These are phyloP conservation scores for Luffa acutangula DNA, from an alignment of 306 rosid genomes.

Conservation along the genomic window DNA sequence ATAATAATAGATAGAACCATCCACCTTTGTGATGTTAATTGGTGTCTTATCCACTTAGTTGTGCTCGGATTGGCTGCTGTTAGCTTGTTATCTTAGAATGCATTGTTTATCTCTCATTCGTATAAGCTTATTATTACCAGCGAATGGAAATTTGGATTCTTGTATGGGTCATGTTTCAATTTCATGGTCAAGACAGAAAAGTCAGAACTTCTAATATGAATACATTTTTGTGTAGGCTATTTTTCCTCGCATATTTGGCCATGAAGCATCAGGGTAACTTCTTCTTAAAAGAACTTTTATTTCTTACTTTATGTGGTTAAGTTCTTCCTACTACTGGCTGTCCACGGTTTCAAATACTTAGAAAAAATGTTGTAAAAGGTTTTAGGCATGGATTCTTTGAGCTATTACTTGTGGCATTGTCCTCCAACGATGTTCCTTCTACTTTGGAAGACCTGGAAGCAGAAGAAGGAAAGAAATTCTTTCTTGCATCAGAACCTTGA, in stretches of 20 bases:
- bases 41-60: no score
- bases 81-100: background rate
- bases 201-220: constrained; percentile 3
- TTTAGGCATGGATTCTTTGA: background rate
- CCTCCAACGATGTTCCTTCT: background rate
- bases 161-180: background rate
- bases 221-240: constrained; percentile 53
- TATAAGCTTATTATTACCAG: background rate
- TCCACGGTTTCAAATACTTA: background rate
- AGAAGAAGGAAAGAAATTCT: background rate
- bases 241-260: constrained; percentile 96
- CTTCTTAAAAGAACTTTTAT: background rate
- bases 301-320: constrained; percentile 3
- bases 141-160: background rate
- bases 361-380: background rate
- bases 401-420: background rate
- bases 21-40: no score
- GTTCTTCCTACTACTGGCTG: background rate
- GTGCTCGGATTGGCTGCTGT: no score
- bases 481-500: background rate
- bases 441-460: background rate
- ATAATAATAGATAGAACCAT: no score
- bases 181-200: background rate
- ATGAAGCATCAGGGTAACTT: constrained; percentile 88
- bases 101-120: background rate